phyloP scores from a whole-genome alignment of 148 eudicot species.

The Fallopia convolvulus region DNA sequence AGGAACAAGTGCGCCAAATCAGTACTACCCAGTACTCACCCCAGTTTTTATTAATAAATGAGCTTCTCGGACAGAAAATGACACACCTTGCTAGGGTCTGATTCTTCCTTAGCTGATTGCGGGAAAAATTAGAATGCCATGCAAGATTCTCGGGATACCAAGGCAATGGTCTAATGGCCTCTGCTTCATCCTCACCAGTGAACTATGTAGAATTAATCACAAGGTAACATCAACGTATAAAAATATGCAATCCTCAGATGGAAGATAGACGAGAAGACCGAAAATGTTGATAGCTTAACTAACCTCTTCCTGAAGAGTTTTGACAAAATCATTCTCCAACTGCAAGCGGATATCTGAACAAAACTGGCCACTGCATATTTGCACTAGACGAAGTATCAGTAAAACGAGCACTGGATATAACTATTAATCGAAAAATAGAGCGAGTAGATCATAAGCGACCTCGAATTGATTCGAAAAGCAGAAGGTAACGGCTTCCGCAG shows the following conservation, averaged over 20 bases:
- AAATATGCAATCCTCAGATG: neutral
- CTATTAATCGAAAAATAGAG: neutral
- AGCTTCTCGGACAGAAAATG: neutral
- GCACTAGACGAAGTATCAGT: neutral
- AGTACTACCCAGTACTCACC: neutral
- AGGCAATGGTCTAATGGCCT: slow-evolving; percentile 68
- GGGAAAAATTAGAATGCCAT: slow-evolving; percentile 93
- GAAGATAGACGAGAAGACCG: neutral
- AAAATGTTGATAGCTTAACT: neutral
- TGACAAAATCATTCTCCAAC: slow-evolving; percentile 77
- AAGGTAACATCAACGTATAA: neutral
- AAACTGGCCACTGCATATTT: slow-evolving; percentile 71
- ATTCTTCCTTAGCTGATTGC: slow-evolving; percentile 86
- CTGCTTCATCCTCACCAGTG: slow-evolving; percentile 62
- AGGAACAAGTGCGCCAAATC: neutral
- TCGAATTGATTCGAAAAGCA: slow-evolving; percentile 95
- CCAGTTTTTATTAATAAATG: neutral
- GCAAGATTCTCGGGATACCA: slow-evolving; percentile 98
- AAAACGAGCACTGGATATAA: neutral
- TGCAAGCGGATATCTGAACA: slow-evolving; percentile 59
- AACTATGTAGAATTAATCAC: slow-evolving; percentile 27
- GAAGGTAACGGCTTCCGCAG: slow-evolving; percentile 75
- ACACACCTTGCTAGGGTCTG: slow-evolving; percentile 76
- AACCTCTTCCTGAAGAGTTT: slow-evolving; percentile 83
- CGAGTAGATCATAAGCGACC: slow-evolving; percentile 27